phyloP scores from a whole-genome alignment of 441 rosid genomes.

The Mallotus repandus region DNA sequence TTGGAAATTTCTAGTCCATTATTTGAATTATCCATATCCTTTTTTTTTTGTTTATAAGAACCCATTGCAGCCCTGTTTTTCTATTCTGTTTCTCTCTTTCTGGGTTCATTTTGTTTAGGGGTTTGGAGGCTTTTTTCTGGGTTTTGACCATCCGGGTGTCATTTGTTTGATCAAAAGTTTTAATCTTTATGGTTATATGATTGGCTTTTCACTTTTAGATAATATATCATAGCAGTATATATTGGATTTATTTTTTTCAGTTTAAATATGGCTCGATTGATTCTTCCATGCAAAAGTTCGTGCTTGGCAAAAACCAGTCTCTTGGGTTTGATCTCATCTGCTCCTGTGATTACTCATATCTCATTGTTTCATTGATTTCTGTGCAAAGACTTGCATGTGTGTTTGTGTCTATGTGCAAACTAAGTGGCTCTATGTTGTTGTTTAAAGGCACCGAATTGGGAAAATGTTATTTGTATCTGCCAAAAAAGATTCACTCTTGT shows the following conservation, averaged over 20 bases:
- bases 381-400: background rate
- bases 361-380: conserved; percentile 17
- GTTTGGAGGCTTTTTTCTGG: conserved; percentile 13
- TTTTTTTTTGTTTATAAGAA: conserved; percentile 30
- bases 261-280: conserved; percentile 72
- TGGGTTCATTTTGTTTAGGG: conserved; percentile 28
- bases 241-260: conserved; percentile 10
- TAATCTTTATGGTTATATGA: background rate
- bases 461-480: background rate
- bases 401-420: background rate
- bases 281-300: conserved; percentile 77
- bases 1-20: conserved; percentile 52
- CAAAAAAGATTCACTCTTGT: background rate
- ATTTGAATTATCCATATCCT: conserved; percentile 48
- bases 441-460: background rate
- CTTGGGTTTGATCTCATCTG: conserved; percentile 67
- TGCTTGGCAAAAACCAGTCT: conserved; percentile 61
- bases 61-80: conserved; percentile 16
- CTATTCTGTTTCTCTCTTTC: conserved; percentile 10
- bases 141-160: conserved; percentile 33
- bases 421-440: background rate
- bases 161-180: conserved; percentile 7
- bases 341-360: conserved; percentile 72
- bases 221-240: conserved; percentile 7
- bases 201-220: background rate